Evolutionary conservation across 108 stramenopile species (phyloP), one percentile per base, ranked within the genome.

Genomic region (Cyclotella atomus): DNA sequence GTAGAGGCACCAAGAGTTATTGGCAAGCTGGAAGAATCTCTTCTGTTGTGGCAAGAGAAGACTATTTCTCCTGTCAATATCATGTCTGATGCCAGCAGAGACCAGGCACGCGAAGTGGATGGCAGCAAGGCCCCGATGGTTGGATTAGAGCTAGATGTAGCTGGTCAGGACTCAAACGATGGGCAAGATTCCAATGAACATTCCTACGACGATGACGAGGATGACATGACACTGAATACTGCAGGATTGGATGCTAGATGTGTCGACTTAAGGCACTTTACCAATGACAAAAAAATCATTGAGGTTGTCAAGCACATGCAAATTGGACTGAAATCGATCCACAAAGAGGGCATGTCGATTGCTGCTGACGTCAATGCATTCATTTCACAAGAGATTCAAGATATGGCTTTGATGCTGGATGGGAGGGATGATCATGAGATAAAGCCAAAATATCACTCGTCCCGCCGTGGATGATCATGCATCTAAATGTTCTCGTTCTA

Each of bases 21-120:
- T 70, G 68, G 68, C 2, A 55, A 56, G 17, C 41, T 70, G 2
- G 68, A 70, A 44, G 68, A 70, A 29, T 10, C 55, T 25, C 68
- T 70, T 28, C 10, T 45, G 16, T n/a, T 70, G 32, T 70, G 45
- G 35, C 17, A 46, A 17, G 68, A 70, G 21, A 55, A 57, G 32
- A 70, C 52, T 6, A 32, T 28, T 20, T 30, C 27, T 44, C 32
- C 44, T 28, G 16, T 47, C 1, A 19, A 65, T 27, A 19, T 28
- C 20, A 65, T n/a, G 29, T 19, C 3, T 29, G 29, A 49, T 47
- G 25, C 47, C 1, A 21, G 5, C 27, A 47, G 49, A 9, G 45
- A 38, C 7, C 7, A 61, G 41, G 23, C 23, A 36, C 17, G 1
- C 28, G 60, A 38, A 41, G 28, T 43, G 9, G 38, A 43, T 41